Evolutionary conservation across 169 alveolate species (phyloP).

Genomic region (Sarcocystis neurona): DNA sequence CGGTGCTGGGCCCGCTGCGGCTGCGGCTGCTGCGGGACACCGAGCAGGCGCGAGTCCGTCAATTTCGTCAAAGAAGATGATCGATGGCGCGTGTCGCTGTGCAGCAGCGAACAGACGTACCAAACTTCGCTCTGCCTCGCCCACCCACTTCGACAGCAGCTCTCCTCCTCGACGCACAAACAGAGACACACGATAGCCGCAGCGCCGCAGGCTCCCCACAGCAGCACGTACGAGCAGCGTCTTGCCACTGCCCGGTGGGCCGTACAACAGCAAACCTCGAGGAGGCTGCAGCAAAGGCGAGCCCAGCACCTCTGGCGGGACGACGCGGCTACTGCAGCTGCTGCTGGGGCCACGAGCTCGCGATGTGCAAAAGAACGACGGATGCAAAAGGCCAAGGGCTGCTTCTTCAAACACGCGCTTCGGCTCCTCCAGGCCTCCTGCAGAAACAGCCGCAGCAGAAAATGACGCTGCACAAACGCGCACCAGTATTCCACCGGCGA

Average conservation of each 20-base stretch:
- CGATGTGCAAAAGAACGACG: not conserved
- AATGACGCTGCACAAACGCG: too few relatives aligned
- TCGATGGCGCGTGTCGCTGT: conserved; percentile 96
- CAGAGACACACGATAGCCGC: conserved; percentile 97
- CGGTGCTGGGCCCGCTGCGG: too few relatives aligned
- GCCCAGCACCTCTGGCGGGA: too few relatives aligned
- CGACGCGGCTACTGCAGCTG: not conserved
- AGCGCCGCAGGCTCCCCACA: conserved; percentile 81
- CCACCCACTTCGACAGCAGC: conserved; percentile 98
- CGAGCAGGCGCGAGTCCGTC: conserved; percentile 98
- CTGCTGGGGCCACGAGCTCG: too few relatives aligned
- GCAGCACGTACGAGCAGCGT: conserved; percentile 97
- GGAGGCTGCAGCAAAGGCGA: conserved; percentile 85
- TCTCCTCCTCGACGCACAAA: conserved; percentile 97
- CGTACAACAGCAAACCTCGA: conserved; percentile 96
- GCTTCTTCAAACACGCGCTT: conserved; percentile 4
- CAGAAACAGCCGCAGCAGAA: not conserved
- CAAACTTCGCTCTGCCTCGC: conserved; percentile 97
- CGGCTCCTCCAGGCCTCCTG: conserved; percentile 4
- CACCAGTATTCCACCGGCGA: too few relatives aligned
- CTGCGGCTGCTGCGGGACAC: too few relatives aligned
- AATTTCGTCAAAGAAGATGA: conserved; percentile 97
- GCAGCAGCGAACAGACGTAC: conserved; percentile 96
- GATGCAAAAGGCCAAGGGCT: conserved; percentile 2
- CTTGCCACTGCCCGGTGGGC: conserved; percentile 99